A percentile compares a stretch with the other conserved stretches of the same genome.
These are phyloP conservation scores for Lodderomyces margitis DNA, from an alignment of 1,139 yeast genomes.

Conservation along the genomic window DNA sequence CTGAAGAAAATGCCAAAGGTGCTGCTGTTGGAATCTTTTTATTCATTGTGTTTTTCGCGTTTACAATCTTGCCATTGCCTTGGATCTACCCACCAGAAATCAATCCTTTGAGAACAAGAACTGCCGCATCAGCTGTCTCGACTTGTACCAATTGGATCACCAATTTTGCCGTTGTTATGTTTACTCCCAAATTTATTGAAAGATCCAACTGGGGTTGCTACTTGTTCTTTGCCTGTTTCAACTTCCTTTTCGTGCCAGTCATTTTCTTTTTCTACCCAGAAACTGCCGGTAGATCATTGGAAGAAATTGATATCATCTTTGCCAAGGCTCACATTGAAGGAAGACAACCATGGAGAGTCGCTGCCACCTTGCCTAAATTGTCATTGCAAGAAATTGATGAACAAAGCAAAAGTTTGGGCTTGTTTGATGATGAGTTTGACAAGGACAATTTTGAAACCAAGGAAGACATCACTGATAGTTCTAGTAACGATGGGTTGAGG, in stretches of 20 bases:
- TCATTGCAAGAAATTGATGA: constrained; percentile 45
- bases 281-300: constrained; percentile 48
- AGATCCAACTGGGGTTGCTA: constrained; percentile 43
- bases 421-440: constrained; percentile 43
- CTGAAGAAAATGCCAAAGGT: constrained; percentile 38
- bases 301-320: constrained; percentile 45
- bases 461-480: constrained; percentile 23
- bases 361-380: constrained; percentile 50
- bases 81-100: constrained; percentile 65
- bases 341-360: constrained; percentile 50
- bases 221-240: constrained; percentile 42
- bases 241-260: constrained; percentile 38
- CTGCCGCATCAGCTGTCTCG: constrained; percentile 52
- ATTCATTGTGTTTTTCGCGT: constrained; percentile 53
- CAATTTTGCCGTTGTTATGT: constrained; percentile 49
- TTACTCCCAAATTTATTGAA: constrained; percentile 44
- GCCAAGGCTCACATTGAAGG: constrained; percentile 48
- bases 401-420: constrained; percentile 47
- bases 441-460: constrained; percentile 33
- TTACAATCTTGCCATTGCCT: constrained; percentile 57
- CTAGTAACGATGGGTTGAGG: constrained; percentile 6
- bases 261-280: constrained; percentile 49
- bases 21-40: constrained; percentile 55
- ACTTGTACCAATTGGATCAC: constrained; percentile 49
- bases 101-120: constrained; percentile 60